These are phyloP conservation scores for Neltuma alba DNA, from an alignment of 306 rosid genomes.

Conservation along the genomic window DNA sequence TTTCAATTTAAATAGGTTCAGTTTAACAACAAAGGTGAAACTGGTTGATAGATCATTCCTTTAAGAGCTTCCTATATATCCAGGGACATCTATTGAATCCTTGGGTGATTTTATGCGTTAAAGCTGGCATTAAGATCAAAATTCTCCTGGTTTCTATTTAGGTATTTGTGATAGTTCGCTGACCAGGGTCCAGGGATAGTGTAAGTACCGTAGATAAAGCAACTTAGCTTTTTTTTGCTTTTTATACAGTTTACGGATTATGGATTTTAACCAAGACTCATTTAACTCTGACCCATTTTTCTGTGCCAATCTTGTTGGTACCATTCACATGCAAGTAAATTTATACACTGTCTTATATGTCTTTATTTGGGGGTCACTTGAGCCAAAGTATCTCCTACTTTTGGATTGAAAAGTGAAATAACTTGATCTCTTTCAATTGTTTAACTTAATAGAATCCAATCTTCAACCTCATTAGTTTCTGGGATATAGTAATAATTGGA, in stretches of 20 bases:
- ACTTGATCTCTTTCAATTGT: neutral
- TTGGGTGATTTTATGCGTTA: neutral
- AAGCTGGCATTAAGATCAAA: neutral
- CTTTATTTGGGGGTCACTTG: neutral
- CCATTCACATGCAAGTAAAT: neutral
- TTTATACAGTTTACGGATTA: neutral
- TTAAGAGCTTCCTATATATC: neutral
- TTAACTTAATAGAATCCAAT: neutral
- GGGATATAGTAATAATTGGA: neutral
- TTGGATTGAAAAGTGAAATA: neutral
- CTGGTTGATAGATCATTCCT: neutral
- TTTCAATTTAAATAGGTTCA: neutral
- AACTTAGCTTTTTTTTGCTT: neutral
- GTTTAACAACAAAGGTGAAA: neutral
- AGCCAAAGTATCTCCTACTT: neutral
- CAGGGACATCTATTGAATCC: neutral
- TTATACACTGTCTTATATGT: neutral
- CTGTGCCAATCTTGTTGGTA: neutral
- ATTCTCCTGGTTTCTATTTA: neutral
- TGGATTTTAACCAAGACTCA: neutral
- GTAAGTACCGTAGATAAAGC: neutral
- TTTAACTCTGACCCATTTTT: neutral
- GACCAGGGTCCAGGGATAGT: neutral
- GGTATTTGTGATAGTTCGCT: slow-evolving; percentile 1
- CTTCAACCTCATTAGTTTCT: neutral